Evolutionary conservation across 2,329 filamentous ascomycete species (phyloP).

Genomic region (Pezizomycotina sp.): DNA sequence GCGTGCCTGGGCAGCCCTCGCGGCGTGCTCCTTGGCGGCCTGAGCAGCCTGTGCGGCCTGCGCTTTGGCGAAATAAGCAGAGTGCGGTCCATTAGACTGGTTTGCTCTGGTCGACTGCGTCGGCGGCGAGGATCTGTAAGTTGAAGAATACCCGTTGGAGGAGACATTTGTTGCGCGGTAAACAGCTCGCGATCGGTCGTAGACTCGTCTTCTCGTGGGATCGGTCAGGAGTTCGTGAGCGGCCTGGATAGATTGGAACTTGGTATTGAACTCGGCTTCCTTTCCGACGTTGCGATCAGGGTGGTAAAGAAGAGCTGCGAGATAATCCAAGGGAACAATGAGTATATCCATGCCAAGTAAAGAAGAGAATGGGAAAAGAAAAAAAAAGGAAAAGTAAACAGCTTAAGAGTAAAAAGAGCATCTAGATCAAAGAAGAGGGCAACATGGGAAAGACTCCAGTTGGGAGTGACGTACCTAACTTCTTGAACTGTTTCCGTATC

Average conservation of each 20-base stretch:
- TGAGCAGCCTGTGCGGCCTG: conserved; percentile 6
- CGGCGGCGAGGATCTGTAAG: conserved; percentile 2
- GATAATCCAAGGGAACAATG: conserved; percentile 15
- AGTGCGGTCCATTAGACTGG: conserved; percentile 4
- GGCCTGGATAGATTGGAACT: conserved; percentile 73
- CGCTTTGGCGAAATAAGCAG: conserved; percentile 4
- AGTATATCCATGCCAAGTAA: conserved; percentile 20
- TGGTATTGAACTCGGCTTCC: conserved; percentile 60
- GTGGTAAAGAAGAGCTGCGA: conserved; percentile 61
- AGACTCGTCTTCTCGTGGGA: conserved; percentile 40
- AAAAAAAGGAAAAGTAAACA: not conserved
- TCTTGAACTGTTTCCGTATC: conserved; percentile 73
- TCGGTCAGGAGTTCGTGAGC: conserved; percentile 64
- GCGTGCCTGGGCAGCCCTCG: conserved; percentile 6
- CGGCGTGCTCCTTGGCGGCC: conserved; percentile 13
- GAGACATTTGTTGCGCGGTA: too few species aligned
- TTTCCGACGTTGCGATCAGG: conserved; percentile 76
- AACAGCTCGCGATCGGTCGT: conserved; percentile 35
- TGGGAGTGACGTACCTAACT: conserved; percentile 46
- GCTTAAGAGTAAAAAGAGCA: not conserved
- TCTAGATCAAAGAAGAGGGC: not conserved
- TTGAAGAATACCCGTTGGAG: too few species aligned
- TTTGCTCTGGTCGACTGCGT: conserved; percentile 4
- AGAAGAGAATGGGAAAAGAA: not conserved
- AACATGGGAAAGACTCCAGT: not conserved